Base-by-base conservation (phyloP, 2,329 filamentous ascomycete genomes). In the Hypoxylon sp. region DNA sequence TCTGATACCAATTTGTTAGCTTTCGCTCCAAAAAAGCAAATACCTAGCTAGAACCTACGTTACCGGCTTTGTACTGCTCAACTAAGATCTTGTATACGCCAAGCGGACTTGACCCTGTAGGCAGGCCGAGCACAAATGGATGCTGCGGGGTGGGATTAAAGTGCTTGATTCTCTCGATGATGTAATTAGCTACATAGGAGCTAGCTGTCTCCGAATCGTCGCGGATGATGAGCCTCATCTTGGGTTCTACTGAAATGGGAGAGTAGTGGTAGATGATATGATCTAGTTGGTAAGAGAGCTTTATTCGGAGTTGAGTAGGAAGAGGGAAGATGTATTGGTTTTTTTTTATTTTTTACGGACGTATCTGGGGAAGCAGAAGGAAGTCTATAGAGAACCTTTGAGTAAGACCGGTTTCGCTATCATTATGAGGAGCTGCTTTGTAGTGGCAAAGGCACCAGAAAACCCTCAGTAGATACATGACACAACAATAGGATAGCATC, bases 211-310 rank as follows among this genome's bases (percentile, higher is more conserved):
- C 80, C 73, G 90, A 85, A 75, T 93, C 86, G 79, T 94, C 90
- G 78, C 92, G 87, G 77, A 96, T 92, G 80, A 96, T 94, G 76
- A 96, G 88, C 82, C 92, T 90, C 93, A 93, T 96, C 74, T 74
- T 82, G 78, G 67, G 62, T 72, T 67, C 57, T 67, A 65, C 68
- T 63, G 60, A 65, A 59, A 67, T 71, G 63, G 68, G 65, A 73
- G 72, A 64, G 28, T 52, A 70, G 63, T 65, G 50, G 55, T 64
- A 48, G 49, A 17, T 62, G 23, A 58, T 65, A 41, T 25, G 48
- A 64, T 43, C 5, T 48, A 57, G 49, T 67, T 52, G 43, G 38
- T 17, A 30, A 60, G 36, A 38, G 50, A 34, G 28, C 50, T 58
- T 58, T 41, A 38, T 51, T 28, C 60, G 28, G 28, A n/a, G 21